A percentile compares a stretch with the other conserved stretches of the same genome.
Evolutionary conservation across 1,139 yeast genomes (phyloP).

Genomic region (Lodderomyces theae): DNA sequence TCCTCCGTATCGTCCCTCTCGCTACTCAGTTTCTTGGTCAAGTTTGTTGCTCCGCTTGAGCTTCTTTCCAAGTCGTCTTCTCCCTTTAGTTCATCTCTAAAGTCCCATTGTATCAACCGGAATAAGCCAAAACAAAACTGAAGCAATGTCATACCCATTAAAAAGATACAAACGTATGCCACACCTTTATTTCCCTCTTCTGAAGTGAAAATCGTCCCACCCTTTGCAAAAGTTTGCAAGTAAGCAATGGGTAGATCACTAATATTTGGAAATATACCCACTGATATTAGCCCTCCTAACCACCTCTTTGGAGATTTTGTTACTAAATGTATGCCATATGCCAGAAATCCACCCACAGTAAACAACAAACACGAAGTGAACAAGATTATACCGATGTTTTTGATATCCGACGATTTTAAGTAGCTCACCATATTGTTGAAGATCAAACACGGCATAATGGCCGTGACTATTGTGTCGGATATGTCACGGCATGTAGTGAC

Average conservation of each 20-base stretch:
- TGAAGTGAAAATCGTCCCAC: constrained; percentile 52
- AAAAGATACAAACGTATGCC: constrained; percentile 79
- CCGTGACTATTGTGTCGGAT: constrained; percentile 68
- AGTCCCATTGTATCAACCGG: constrained; percentile 69
- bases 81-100: constrained; percentile 31
- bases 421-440: constrained; percentile 73
- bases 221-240: constrained; percentile 72
- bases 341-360: constrained; percentile 34
- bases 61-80: constrained; percentile 7
- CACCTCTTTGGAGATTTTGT: constrained; percentile 65
- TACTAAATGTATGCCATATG: constrained; percentile 28
- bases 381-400: constrained; percentile 70
- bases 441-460: constrained; percentile 74
- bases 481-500: constrained; percentile 75
- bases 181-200: constrained; percentile 74
- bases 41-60: constrained; percentile 4
- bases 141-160: constrained; percentile 65
- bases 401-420: constrained; percentile 68
- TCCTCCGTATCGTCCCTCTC: not conserved
- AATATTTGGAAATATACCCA: constrained; percentile 65
- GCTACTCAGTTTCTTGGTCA: not conserved
- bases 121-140: constrained; percentile 79
- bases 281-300: constrained; percentile 73
- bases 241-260: constrained; percentile 90
- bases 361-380: constrained; percentile 52